phyloP scores from a whole-genome alignment of 2,329 filamentous ascomycete genomes.

The Pseudodiploospora longispora region DNA sequence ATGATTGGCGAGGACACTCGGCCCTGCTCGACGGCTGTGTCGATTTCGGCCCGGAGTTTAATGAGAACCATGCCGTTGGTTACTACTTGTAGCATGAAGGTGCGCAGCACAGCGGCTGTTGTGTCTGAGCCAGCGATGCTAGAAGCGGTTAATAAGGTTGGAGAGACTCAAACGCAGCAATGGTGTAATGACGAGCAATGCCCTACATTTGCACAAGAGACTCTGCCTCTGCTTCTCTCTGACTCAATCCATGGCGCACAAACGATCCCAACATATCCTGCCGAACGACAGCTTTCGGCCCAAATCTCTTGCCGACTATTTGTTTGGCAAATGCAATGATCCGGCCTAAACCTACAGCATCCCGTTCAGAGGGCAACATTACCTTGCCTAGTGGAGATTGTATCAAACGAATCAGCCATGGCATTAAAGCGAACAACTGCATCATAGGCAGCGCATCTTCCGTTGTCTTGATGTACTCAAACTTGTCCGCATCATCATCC shows the following conservation, averaged over 20 bases:
- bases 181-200: neutral
- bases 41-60: constrained; percentile 30
- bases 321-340: constrained; percentile 41
- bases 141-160: neutral
- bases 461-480: constrained; percentile 39
- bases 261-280: constrained; percentile 45
- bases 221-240: constrained; percentile 35
- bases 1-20: constrained; percentile 17
- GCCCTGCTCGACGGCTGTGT: neutral
- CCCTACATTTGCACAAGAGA: constrained; percentile 29
- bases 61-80: constrained; percentile 38
- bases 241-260: constrained; percentile 29
- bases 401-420: constrained; percentile 23
- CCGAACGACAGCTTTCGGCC: constrained; percentile 31
- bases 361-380: constrained; percentile 32
- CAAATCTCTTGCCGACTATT: constrained; percentile 37
- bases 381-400: constrained; percentile 31
- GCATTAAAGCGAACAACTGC: constrained; percentile 12
- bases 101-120: constrained; percentile 46
- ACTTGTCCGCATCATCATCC: constrained; percentile 37
- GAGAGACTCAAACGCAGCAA: too few species aligned
- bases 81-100: constrained; percentile 43
- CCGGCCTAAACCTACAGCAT: constrained; percentile 30
- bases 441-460: constrained; percentile 13
- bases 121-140: constrained; percentile 46